These are phyloP conservation scores for Aspergillus sp. DNA, from an alignment of 2,329 filamentous ascomycete genomes.

Conservation along the genomic window DNA sequence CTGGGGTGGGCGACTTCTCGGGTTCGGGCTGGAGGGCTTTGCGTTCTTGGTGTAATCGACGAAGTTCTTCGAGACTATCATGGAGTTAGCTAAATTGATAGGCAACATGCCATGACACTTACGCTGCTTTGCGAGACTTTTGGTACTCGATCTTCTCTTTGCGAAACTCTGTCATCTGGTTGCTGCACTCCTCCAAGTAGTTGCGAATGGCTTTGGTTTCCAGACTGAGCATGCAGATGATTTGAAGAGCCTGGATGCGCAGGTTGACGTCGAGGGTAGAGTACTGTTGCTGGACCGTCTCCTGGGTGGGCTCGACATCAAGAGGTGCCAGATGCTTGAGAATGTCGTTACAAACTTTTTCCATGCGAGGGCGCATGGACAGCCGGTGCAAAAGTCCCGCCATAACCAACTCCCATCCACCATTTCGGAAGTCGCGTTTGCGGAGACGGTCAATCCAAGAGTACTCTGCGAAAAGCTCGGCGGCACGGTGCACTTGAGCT, in stretches of 20 bases:
- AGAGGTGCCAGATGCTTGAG: constrained; percentile 78
- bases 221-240: constrained; percentile 80
- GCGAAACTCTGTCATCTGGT: constrained; percentile 89
- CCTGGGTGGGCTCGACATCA: constrained; percentile 69
- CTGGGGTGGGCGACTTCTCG: constrained; percentile 44
- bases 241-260: constrained; percentile 76
- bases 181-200: constrained; percentile 88
- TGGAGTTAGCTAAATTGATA: neutral
- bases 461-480: constrained; percentile 70
- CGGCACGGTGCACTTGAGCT: constrained; percentile 53
- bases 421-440: constrained; percentile 80
- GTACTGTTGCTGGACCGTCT: constrained; percentile 74
- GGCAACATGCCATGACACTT: constrained; percentile 32
- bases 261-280: constrained; percentile 76
- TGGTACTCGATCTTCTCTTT: constrained; percentile 96
- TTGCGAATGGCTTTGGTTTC: constrained; percentile 82
- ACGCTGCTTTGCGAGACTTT: constrained; percentile 66
- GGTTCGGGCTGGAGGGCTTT: constrained; percentile 49
- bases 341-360: constrained; percentile 73
- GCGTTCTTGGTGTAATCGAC: constrained; percentile 47
- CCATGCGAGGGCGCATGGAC: constrained; percentile 70
- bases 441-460: constrained; percentile 84
- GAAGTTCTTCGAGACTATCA: constrained; percentile 44
- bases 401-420: constrained; percentile 89
- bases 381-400: constrained; percentile 83